Evolutionary conservation across 2,329 filamentous ascomycete genomes (phyloP).

Genomic region (Cladobotryum mycophilum): DNA sequence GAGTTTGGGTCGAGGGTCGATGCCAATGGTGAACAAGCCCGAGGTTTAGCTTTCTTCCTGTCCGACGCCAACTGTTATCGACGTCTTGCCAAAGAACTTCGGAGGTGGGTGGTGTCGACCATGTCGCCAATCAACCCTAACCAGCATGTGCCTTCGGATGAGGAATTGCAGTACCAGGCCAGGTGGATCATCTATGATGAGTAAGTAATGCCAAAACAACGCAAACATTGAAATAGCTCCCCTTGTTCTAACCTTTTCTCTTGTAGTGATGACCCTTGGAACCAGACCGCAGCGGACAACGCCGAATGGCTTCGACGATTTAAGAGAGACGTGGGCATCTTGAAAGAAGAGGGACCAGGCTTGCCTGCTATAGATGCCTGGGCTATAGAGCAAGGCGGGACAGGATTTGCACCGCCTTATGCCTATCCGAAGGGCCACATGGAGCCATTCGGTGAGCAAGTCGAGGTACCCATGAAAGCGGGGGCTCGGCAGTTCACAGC

Average conservation of each 20-base stretch:
- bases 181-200: slow-evolving; percentile 58
- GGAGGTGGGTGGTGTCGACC: slow-evolving; percentile 44
- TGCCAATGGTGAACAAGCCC: slow-evolving; percentile 8
- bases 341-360: slow-evolving; percentile 44
- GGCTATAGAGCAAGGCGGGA: slow-evolving; percentile 44
- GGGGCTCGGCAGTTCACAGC: slow-evolving; percentile 37
- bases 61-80: slow-evolving; percentile 57
- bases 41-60: slow-evolving; percentile 39
- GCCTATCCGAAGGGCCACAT: slow-evolving; percentile 37
- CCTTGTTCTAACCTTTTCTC: slow-evolving; percentile 29
- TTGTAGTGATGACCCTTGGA: slow-evolving; percentile 40
- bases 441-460: slow-evolving; percentile 27
- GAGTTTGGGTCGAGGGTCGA: neutral
- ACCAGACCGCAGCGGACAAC: slow-evolving; percentile 30
- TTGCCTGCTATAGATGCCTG: slow-evolving; percentile 38
- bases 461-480: slow-evolving; percentile 28
- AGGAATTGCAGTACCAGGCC: slow-evolving; percentile 59
- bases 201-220: slow-evolving; percentile 33
- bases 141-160: slow-evolving; percentile 51
- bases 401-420: slow-evolving; percentile 52
- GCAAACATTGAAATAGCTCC: slow-evolving; percentile 28
- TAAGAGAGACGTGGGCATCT: slow-evolving; percentile 51
- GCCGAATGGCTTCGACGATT: slow-evolving; percentile 58
- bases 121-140: slow-evolving; percentile 57
- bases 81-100: slow-evolving; percentile 47